phyloP scores from a whole-genome alignment of 352 stramenopile genomes.

The Aphanomyces cochlioides region DNA sequence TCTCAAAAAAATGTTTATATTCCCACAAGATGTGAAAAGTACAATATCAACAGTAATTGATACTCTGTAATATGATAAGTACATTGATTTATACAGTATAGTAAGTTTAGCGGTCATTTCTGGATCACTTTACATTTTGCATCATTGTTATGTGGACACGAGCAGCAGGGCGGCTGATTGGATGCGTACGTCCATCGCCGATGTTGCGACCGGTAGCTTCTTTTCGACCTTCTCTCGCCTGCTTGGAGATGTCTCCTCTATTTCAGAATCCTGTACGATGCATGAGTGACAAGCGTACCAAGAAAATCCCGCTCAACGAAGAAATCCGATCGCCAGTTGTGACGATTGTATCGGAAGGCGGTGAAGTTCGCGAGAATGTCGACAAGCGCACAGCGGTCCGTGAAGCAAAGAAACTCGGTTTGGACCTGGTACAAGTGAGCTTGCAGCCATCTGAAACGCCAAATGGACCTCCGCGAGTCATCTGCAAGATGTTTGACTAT shows the following conservation, averaged over 20 bases:
- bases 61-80: too few relatives aligned
- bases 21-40: too few relatives aligned
- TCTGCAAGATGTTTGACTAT: slow-evolving; percentile 27
- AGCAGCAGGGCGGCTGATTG: background rate
- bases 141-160: background rate
- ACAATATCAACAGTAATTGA: too few relatives aligned
- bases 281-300: slow-evolving; percentile 34
- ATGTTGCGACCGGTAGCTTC: background rate
- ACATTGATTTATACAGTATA: too few relatives aligned
- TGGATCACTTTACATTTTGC: too few relatives aligned
- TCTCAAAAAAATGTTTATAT: too few relatives aligned
- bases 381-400: slow-evolving; percentile 51
- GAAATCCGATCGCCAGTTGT: slow-evolving; percentile 53
- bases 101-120: too few relatives aligned
- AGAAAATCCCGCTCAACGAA: slow-evolving; percentile 59
- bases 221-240: background rate
- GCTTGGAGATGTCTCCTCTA: background rate
- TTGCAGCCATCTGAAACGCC: slow-evolving; percentile 11
- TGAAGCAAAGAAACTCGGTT: slow-evolving; percentile 42
- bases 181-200: background rate
- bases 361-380: slow-evolving; percentile 47
- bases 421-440: slow-evolving; percentile 78
- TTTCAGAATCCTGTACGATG: slow-evolving; percentile 31
- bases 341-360: slow-evolving; percentile 52
- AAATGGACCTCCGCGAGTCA: background rate